A percentile compares a stretch with the other conserved stretches of the same genome.
phyloP scores from a whole-genome alignment of 2,329 filamentous ascomycete genomes.

The Cryoendolithus antarcticus region DNA sequence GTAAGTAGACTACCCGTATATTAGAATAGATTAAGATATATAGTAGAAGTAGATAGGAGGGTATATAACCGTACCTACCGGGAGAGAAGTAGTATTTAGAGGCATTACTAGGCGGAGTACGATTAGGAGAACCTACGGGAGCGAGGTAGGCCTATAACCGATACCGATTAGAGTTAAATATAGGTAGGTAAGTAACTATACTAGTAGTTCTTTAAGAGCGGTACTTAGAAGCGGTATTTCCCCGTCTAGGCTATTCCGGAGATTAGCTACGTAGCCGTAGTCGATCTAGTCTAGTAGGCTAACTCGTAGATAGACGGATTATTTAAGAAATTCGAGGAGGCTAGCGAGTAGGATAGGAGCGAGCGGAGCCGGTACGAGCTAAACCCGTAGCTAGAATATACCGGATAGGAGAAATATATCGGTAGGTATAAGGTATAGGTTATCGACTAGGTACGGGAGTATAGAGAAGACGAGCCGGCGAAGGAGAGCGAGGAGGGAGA shows the following conservation, averaged over 20 bases:
- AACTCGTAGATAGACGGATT: conserved; percentile 2
- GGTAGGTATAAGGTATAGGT: no score
- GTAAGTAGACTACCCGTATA: no score
- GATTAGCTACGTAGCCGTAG: neutral
- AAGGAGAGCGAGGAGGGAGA: neutral
- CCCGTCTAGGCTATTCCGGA: conserved; percentile 1
- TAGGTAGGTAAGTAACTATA: conserved; percentile 2
- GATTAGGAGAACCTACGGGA: neutral
- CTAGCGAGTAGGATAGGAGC: neutral
- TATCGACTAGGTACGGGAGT: no score
- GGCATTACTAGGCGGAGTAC: neutral
- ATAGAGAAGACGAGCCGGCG: no score
- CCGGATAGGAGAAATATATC: neutral
- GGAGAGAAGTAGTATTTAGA: conserved; percentile 1
- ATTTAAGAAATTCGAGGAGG: conserved; percentile 2
- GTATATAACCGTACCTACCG: conserved; percentile 2
- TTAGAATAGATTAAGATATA: no score
- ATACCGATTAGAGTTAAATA: neutral
- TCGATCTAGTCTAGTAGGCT: neutral
- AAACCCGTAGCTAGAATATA: conserved; percentile 3
- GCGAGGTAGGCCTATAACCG: neutral
- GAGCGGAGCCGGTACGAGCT: conserved; percentile 2
- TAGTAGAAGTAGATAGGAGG: neutral
- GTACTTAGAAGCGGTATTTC: conserved; percentile 1
- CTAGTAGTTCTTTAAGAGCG: conserved; percentile 1